Evolutionary conservation across 2,329 filamentous ascomycete genomes (phyloP).

Genomic region (Coleophoma cylindrospora): DNA sequence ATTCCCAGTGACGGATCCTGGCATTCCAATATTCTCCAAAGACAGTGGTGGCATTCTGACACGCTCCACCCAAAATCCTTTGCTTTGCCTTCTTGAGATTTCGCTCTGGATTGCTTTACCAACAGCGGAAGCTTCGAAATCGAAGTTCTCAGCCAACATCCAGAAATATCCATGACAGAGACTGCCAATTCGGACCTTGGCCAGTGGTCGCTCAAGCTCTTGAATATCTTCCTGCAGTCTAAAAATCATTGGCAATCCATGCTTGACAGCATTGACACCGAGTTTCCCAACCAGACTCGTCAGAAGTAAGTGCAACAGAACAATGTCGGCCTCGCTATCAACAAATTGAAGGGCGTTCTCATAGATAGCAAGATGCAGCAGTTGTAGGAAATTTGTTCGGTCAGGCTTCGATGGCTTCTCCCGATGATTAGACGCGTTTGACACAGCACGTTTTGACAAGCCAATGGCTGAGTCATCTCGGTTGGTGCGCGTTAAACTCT

Average conservation of each 20-base stretch:
- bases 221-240: constrained; percentile 81
- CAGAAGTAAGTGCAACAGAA: constrained; percentile 73
- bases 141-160: constrained; percentile 71
- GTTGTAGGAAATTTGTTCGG: constrained; percentile 60
- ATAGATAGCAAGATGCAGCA: constrained; percentile 84
- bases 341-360: constrained; percentile 76
- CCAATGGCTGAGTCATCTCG: constrained; percentile 22
- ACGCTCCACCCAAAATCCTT: constrained; percentile 73
- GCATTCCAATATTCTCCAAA: constrained; percentile 55
- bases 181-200: constrained; percentile 76
- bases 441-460: constrained; percentile 54
- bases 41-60: constrained; percentile 65
- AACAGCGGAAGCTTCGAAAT: constrained; percentile 64
- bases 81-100: constrained; percentile 66
- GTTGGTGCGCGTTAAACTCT: constrained; percentile 29
- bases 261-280: constrained; percentile 75
- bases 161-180: constrained; percentile 88
- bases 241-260: constrained; percentile 83
- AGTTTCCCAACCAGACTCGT: constrained; percentile 69
- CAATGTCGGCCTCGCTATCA: constrained; percentile 67
- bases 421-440: constrained; percentile 52
- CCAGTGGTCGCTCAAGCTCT: constrained; percentile 56
- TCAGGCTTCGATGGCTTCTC: constrained; percentile 13
- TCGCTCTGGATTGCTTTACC: constrained; percentile 72
- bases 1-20: constrained; percentile 41